Conservation (phyloP, 371 early-diverging fungal species). For the Zychaea mexicana region DNA sequence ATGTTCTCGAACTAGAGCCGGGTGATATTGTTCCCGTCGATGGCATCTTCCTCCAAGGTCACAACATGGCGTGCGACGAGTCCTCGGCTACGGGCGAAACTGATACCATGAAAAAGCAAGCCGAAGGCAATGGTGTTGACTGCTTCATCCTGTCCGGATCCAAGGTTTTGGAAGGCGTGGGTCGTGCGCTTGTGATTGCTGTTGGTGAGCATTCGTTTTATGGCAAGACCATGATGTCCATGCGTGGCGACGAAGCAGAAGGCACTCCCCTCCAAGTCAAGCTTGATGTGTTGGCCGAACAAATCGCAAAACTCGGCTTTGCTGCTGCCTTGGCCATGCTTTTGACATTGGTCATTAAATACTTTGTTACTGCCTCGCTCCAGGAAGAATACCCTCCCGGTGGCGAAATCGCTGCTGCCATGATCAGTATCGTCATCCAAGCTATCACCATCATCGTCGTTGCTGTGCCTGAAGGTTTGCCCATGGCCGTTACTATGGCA, state of each 20-base stretch:
- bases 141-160: slow-evolving; percentile 91
- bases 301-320: slow-evolving; percentile 92
- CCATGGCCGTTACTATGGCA: slow-evolving; percentile 96
- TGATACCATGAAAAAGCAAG: slow-evolving; percentile 73
- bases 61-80: slow-evolving; percentile 89
- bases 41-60: slow-evolving; percentile 78
- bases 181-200: slow-evolving; percentile 80
- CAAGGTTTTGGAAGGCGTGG: slow-evolving; percentile 90
- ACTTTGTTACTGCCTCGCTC: slow-evolving; percentile 70
- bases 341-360: slow-evolving; percentile 76
- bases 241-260: slow-evolving; percentile 75
- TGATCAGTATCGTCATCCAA: slow-evolving; percentile 81
- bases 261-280: slow-evolving; percentile 93
- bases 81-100: slow-evolving; percentile 93
- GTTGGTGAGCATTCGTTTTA: slow-evolving; percentile 85
- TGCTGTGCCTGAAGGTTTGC: slow-evolving; percentile 98
- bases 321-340: slow-evolving; percentile 80
- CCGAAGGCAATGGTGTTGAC: slow-evolving; percentile 60
- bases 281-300: slow-evolving; percentile 83
- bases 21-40: slow-evolving; percentile 94
- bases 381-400: slow-evolving; percentile 57
- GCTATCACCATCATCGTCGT: slow-evolving; percentile 93
- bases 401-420: slow-evolving; percentile 63
- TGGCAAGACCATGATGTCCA: slow-evolving; percentile 86
- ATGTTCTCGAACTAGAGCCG: slow-evolving; percentile 89